These are phyloP conservation scores for Skeletonema marinoi DNA, from an alignment of 108 stramenopile genomes.

Conservation along the genomic window DNA sequence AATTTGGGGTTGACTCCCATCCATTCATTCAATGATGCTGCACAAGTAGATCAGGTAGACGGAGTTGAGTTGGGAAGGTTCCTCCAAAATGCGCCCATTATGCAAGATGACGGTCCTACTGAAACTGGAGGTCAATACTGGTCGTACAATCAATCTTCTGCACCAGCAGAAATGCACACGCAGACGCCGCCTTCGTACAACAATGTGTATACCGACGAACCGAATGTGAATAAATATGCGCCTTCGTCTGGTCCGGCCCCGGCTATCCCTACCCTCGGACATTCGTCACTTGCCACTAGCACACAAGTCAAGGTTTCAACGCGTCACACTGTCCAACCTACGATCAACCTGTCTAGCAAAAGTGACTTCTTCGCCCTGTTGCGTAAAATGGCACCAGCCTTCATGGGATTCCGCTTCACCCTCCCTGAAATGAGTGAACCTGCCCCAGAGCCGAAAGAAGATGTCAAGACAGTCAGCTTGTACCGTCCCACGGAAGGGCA, in stretches of 20 bases:
- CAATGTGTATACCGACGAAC: neutral
- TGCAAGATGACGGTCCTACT: neutral
- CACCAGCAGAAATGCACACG: neutral
- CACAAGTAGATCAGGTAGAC: neutral
- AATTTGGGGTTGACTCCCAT: constrained; percentile 43
- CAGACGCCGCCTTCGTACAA: constrained; percentile 1
- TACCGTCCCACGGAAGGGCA: constrained; percentile 21
- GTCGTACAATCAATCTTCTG: neutral
- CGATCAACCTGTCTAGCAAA: constrained; percentile 14
- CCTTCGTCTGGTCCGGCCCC: neutral
- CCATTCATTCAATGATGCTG: constrained; percentile 24
- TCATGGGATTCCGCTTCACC: constrained; percentile 33
- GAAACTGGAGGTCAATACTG: neutral
- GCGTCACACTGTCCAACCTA: constrained; percentile 8
- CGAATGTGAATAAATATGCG: neutral
- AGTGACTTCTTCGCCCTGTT: constrained; percentile 29
- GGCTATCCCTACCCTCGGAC: neutral
- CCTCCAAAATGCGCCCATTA: neutral
- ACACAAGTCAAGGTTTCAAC: constrained; percentile 30
- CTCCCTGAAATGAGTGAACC: constrained; percentile 21
- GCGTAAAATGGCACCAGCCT: constrained; percentile 22
- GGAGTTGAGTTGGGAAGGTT: neutral
- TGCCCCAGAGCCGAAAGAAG: neutral
- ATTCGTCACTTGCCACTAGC: neutral
- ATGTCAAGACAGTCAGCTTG: neutral